Evolutionary conservation across 306 rosid species (phyloP).

Genomic region (Malus domestica): DNA sequence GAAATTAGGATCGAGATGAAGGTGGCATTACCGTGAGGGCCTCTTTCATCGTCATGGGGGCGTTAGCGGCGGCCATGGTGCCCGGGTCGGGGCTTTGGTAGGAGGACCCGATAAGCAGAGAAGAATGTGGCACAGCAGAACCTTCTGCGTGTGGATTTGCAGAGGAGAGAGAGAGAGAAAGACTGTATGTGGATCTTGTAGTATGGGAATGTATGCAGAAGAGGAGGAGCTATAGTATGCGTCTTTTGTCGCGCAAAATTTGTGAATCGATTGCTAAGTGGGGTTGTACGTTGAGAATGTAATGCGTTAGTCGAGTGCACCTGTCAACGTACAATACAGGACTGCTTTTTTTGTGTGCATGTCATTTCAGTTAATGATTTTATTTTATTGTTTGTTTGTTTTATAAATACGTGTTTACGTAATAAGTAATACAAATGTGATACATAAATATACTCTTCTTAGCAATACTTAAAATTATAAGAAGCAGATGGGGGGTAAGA

Average conservation of each 20-base stretch:
- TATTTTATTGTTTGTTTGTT: too few relatives aligned
- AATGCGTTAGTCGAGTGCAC: background rate
- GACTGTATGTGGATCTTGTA: slow-evolving; percentile 3
- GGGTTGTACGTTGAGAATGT: background rate
- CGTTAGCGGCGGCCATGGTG: slow-evolving; percentile 57
- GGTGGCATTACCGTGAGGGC: slow-evolving; percentile 46
- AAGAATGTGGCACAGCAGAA: slow-evolving; percentile 9
- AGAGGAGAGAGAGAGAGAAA: slow-evolving; percentile 11
- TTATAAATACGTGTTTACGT: too few relatives aligned
- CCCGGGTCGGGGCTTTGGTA: slow-evolving; percentile 16
- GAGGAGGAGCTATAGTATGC: background rate
- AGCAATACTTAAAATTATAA: too few relatives aligned
- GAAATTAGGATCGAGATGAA: slow-evolving; percentile 8
- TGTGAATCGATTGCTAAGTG: background rate
- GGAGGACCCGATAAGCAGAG: slow-evolving; percentile 9
- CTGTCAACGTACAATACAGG: background rate
- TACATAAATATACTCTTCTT: too few relatives aligned
- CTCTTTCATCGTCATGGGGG: slow-evolving; percentile 69
- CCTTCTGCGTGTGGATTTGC: slow-evolving; percentile 1
- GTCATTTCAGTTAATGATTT: too few relatives aligned
- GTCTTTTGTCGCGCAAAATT: background rate
- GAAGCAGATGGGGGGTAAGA: too few relatives aligned
- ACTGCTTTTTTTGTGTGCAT: background rate
- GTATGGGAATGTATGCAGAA: background rate
- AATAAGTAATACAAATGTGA: too few relatives aligned